Conservation (phyloP, 495 filamentous ascomycete species). For the Penicillium daleae region DNA sequence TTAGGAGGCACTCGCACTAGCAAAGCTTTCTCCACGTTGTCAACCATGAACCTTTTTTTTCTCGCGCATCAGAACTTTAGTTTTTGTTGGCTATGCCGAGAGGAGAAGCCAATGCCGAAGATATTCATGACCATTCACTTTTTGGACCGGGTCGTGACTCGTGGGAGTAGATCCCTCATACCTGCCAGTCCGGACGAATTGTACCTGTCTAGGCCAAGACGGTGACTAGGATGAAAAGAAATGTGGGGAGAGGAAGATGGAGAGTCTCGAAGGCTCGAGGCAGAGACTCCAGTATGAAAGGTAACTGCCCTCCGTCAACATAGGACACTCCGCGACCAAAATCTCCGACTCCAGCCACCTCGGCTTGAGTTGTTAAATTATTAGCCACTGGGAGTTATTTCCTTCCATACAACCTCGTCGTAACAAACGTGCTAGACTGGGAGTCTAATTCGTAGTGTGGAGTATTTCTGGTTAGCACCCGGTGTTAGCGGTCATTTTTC, state of each 20-base stretch:
- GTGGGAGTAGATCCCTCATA: neutral
- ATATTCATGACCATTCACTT: slow-evolving; percentile 8
- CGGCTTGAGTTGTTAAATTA: neutral
- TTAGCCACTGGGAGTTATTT: neutral
- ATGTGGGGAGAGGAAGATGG: neutral
- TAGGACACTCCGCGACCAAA: too few relatives aligned
- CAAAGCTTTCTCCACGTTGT: slow-evolving; percentile 10
- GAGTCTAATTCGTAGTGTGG: slow-evolving; percentile 9
- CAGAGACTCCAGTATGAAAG: neutral
- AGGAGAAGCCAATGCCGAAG: slow-evolving; percentile 20
- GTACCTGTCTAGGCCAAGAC: slow-evolving; percentile 3
- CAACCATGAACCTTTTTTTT: neutral
- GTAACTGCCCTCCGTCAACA: neutral
- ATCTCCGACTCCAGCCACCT: neutral
- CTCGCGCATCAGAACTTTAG: slow-evolving; percentile 5
- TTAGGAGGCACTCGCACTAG: slow-evolving; percentile 4
- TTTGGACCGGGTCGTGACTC: neutral
- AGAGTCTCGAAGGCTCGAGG: neutral
- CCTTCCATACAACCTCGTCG: neutral
- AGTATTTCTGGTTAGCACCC: neutral
- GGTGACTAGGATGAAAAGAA: neutral
- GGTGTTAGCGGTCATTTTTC: neutral
- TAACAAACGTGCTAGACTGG: neutral
- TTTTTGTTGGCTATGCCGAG: slow-evolving; percentile 6
- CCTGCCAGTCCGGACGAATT: neutral